Evolutionary conservation across 148 eudicot species (phyloP).

Genomic region (Camellia granthamiana): DNA sequence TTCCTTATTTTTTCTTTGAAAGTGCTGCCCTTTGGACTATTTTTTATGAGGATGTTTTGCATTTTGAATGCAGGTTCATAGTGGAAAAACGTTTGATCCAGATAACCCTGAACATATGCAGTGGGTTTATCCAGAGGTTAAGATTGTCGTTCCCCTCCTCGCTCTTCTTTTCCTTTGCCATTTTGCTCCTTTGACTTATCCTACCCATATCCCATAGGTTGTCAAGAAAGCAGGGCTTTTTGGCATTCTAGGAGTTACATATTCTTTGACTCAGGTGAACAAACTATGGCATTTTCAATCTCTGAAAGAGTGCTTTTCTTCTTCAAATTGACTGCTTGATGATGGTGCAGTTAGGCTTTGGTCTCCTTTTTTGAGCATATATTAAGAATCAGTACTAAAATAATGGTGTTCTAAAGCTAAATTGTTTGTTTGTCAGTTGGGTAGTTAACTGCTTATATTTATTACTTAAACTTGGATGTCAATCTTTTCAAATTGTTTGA

Average conservation of each 20-base stretch:
- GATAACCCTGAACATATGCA: constrained; percentile 93
- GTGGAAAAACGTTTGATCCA: constrained; percentile 82
- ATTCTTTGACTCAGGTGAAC: constrained; percentile 78
- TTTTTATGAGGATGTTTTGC: background rate
- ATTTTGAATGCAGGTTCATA: constrained; percentile 50
- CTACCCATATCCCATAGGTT: constrained; percentile 43
- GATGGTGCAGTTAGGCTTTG: background rate
- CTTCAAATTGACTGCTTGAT: background rate
- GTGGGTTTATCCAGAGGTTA: constrained; percentile 84
- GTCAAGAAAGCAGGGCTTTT: constrained; percentile 90
- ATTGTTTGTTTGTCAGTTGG: background rate
- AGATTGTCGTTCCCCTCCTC: background rate
- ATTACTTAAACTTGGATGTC: background rate
- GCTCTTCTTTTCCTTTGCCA: background rate
- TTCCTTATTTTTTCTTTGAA: background rate
- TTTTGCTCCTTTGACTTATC: constrained; percentile 6
- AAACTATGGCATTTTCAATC: background rate
- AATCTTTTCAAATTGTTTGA: background rate
- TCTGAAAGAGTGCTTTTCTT: background rate
- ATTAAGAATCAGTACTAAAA: background rate
- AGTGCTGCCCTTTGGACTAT: background rate
- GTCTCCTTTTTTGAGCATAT: background rate
- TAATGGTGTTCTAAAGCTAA: background rate
- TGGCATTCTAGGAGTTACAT: constrained; percentile 90
- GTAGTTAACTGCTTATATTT: no score